These are phyloP conservation scores for Huntiella decipiens DNA, from an alignment of 2,329 filamentous ascomycete genomes.

Conservation along the genomic window DNA sequence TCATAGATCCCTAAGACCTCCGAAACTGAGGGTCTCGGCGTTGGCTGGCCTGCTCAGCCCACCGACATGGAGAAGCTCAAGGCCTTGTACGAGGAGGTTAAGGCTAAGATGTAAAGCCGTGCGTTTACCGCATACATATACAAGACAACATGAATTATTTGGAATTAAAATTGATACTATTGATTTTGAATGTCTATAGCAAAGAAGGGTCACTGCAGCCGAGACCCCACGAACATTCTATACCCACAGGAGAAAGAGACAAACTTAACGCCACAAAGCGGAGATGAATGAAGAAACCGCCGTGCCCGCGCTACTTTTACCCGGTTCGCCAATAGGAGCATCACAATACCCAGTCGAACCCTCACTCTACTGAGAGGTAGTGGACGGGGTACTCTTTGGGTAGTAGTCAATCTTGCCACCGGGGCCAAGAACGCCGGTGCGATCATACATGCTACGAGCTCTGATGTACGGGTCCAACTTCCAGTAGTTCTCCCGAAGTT, in stretches of 20 bases:
- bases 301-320: background rate
- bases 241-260: background rate
- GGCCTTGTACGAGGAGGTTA: slow-evolving; percentile 63
- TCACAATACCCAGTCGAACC: too few relatives aligned
- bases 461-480: slow-evolving; percentile 70
- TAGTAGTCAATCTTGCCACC: slow-evolving; percentile 59
- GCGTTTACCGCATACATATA: too few relatives aligned
- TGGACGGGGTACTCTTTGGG: slow-evolving; percentile 15
- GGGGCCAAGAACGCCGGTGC: slow-evolving; percentile 49
- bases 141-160: too few relatives aligned
- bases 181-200: too few relatives aligned
- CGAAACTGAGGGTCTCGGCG: slow-evolving; percentile 54
- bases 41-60: slow-evolving; percentile 60
- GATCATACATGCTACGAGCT: slow-evolving; percentile 69
- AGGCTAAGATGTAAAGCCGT: slow-evolving; percentile 56
- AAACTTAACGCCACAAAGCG: slow-evolving; percentile 1
- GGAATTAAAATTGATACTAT: too few relatives aligned
- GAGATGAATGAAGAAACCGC: background rate
- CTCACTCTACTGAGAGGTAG: background rate
- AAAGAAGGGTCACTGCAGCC: too few relatives aligned
- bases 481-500: slow-evolving; percentile 67
- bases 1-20: slow-evolving; percentile 83
- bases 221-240: background rate
- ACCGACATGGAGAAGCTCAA: slow-evolving; percentile 71
- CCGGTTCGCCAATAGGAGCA: background rate